A percentile compares a stretch with the other conserved stretches of the same genome.
Evolutionary conservation across 1,139 yeast species (phyloP).

Genomic region (Geotrichum restrictum): DNA sequence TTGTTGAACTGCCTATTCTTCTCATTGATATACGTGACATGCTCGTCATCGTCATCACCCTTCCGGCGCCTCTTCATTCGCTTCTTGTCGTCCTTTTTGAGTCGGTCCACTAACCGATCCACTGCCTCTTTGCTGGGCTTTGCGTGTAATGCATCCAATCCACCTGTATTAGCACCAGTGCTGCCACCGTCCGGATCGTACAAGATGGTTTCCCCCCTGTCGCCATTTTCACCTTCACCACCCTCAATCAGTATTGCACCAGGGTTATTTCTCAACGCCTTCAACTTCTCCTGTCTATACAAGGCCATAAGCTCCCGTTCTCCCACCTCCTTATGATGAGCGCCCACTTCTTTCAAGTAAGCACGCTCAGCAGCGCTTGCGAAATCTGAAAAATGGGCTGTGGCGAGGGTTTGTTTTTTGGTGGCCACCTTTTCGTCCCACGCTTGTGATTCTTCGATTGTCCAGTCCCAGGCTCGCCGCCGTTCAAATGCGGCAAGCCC

Average conservation of each 20-base stretch:
- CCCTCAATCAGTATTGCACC: constrained; percentile 26
- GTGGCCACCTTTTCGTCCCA: constrained; percentile 52
- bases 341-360: constrained; percentile 47
- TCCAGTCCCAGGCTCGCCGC: constrained; percentile 54
- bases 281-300: constrained; percentile 42
- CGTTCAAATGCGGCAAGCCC: constrained; percentile 43
- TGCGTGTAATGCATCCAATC: constrained; percentile 30
- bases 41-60: constrained; percentile 40
- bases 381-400: constrained; percentile 42
- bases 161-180: constrained; percentile 13
- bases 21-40: constrained; percentile 53
- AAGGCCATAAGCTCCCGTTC: constrained; percentile 45
- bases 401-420: constrained; percentile 28
- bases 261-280: constrained; percentile 25
- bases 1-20: constrained; percentile 76
- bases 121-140: constrained; percentile 43
- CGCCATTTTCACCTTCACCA: constrained; percentile 27
- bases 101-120: constrained; percentile 41
- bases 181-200: constrained; percentile 26
- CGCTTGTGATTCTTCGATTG: constrained; percentile 62
- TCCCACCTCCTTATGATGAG: constrained; percentile 20
- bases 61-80: constrained; percentile 41
- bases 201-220: constrained; percentile 23
- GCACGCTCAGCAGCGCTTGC: constrained; percentile 54
- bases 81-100: constrained; percentile 42